phyloP scores from a whole-genome alignment of 768 basidiomycete genomes.

The Tulasnella calospora region DNA sequence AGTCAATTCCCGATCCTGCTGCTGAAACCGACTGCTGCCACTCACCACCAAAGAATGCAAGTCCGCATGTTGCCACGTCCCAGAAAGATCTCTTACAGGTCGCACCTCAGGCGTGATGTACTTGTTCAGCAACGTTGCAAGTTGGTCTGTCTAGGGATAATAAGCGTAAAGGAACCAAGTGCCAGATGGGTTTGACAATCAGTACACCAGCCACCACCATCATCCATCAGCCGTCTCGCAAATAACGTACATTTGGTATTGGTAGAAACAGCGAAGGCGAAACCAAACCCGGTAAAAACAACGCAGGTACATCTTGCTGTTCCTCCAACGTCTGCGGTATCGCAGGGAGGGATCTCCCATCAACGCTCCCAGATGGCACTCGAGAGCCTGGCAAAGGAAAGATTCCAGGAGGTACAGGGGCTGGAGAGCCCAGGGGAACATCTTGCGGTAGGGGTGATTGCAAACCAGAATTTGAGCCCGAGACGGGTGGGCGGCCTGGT shows the following conservation, averaged over 20 bases:
- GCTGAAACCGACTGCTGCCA: slow-evolving; percentile 28
- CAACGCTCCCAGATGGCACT: background rate
- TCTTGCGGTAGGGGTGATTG: slow-evolving; percentile 4
- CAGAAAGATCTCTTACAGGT: slow-evolving; percentile 65
- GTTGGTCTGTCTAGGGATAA: slow-evolving; percentile 64
- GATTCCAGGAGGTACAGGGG: background rate
- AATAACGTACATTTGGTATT: slow-evolving; percentile 75
- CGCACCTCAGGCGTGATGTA: slow-evolving; percentile 72
- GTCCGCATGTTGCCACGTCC: slow-evolving; percentile 68
- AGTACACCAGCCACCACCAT: slow-evolving; percentile 33
- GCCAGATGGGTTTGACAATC: slow-evolving; percentile 28
- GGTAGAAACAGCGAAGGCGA: slow-evolving; percentile 78
- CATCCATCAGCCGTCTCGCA: slow-evolving; percentile 45
- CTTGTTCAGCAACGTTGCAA: slow-evolving; percentile 76
- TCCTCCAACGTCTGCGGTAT: background rate
- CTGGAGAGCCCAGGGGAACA: slow-evolving; percentile 14
- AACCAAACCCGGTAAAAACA: slow-evolving; percentile 65
- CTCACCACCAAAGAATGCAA: slow-evolving; percentile 77
- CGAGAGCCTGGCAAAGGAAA: background rate
- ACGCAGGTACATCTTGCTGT: slow-evolving; percentile 24
- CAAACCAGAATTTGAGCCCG: background rate
- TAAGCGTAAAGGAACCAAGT: slow-evolving; percentile 22
- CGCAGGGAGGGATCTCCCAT: background rate
- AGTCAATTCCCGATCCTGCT: background rate
- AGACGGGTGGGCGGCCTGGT: background rate